phyloP scores from a whole-genome alignment of 1,284 basidiomycete genomes.

The Pseudozyma thailandica region DNA sequence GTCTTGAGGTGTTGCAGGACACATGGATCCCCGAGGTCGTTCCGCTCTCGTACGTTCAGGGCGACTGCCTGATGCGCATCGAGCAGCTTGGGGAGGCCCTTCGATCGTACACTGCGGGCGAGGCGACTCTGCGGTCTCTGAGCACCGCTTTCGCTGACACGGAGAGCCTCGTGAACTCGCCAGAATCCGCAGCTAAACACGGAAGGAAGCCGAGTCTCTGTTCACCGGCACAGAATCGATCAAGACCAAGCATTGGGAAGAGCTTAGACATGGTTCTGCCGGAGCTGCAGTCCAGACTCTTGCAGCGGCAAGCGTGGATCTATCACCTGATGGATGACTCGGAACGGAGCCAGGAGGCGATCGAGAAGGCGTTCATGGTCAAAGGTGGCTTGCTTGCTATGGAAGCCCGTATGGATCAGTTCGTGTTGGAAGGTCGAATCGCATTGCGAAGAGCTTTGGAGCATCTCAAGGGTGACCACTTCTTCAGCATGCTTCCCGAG shows the following conservation, averaged over 20 bases:
- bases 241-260: constrained; percentile 14
- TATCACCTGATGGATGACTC: constrained; percentile 39
- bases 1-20: constrained; percentile 43
- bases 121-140: constrained; percentile 44
- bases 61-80: constrained; percentile 47
- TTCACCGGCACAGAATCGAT: constrained; percentile 17
- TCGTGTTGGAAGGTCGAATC: constrained; percentile 46
- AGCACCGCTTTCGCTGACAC: constrained; percentile 31
- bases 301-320: constrained; percentile 56
- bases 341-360: constrained; percentile 28
- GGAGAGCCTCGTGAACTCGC: constrained; percentile 35
- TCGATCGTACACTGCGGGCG: constrained; percentile 35
- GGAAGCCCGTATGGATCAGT: constrained; percentile 36
- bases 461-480: constrained; percentile 51
- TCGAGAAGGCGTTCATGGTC: constrained; percentile 45
- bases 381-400: constrained; percentile 18
- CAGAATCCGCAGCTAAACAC: constrained; percentile 11
- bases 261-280: constrained; percentile 41
- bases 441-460: constrained; percentile 43
- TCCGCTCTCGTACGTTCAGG: constrained; percentile 43
- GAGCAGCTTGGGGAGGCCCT: constrained; percentile 46
- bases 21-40: constrained; percentile 47
- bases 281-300: constrained; percentile 43
- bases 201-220: constrained; percentile 23
- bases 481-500: constrained; percentile 61